Evolutionary conservation across 306 rosid species (phyloP), one percentile per base, ranked within the genome.

Genomic region (Lagenaria siceraria): DNA sequence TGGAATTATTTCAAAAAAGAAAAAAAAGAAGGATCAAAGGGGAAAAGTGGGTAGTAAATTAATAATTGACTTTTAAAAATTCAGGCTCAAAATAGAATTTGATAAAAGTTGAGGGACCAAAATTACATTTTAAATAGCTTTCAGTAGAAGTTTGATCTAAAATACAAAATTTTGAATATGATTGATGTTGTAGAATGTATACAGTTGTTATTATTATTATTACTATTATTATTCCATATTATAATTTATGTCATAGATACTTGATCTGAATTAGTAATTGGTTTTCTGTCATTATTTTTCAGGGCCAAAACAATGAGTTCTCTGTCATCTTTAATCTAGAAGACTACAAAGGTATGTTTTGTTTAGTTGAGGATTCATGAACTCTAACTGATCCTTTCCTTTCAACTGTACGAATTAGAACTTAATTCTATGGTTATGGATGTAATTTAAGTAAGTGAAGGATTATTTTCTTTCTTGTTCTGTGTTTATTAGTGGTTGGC

Each of bases 231-330:
- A n/a, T 65, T 40, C 33, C 24, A 4, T 21, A 19, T 3, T 10
- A 31, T 74, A 6, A 31, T 74, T 35, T 27, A 11, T 52, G 46
- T 73, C 58, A 29, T 53, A 15, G 56, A 51, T 65, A 10, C 9
- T 68, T 18, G 53, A 68, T 38, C 11, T 22, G 64, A n/a, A 36
- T 56, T 63, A 35, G 59, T 53, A 43, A 80, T 76, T 58, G 11
- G 62, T 77, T 83, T 65, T 83, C 80, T 81, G 62, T 73, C 78
- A 74, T 82, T 80, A 73, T 78, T 78, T 72, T 81, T 31, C 91
- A 95, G 97, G 96, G 90, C 59, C 99, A 92, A 85, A 95, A 95
- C 84, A 88, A 89, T 49, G 92, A 88, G 38, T 95, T 92, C 72
- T 84, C 97, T 80, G 86, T 81, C 51, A 63, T 92, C 83, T 95